These are phyloP conservation scores for Nowakowskiella sp. DNA, from an alignment of 192 early-diverging fungal species.

Conservation along the genomic window DNA sequence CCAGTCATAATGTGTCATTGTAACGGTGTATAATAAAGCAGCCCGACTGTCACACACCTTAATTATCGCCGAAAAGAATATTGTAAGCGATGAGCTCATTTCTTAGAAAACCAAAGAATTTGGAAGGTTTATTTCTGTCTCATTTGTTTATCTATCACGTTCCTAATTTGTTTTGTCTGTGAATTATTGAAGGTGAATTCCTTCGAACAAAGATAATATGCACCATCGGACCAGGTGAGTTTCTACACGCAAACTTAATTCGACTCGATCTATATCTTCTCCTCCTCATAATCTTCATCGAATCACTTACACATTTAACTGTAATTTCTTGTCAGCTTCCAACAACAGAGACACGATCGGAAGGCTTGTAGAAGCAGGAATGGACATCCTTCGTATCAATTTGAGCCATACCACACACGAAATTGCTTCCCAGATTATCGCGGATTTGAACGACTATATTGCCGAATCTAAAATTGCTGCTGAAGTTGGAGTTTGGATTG, in stretches of 20 bases:
- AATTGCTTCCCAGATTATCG: conserved; percentile 39
- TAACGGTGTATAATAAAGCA: too few species aligned
- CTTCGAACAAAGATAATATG: conserved; percentile 43
- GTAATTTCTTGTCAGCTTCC: too few species aligned
- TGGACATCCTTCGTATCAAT: conserved; percentile 49
- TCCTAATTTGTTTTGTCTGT: too few species aligned
- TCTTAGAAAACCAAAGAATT: too few species aligned
- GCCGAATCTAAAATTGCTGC: conserved; percentile 23
- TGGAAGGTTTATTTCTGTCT: too few species aligned
- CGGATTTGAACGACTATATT: conserved; percentile 30
- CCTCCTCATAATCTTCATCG: background rate
- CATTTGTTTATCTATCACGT: too few species aligned
- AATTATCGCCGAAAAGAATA: too few species aligned
- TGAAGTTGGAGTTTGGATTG: conserved; percentile 49
- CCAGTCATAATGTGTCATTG: too few species aligned
- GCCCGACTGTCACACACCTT: too few species aligned
- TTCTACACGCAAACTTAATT: background rate
- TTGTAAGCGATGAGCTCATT: too few species aligned
- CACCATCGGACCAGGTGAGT: conserved; percentile 42
- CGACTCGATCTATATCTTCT: background rate
- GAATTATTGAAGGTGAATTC: too few species aligned
- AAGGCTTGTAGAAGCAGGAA: conserved; percentile 39
- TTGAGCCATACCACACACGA: conserved; percentile 50
- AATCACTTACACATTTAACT: too few species aligned
- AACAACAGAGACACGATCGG: conserved; percentile 29